Evolutionary conservation across 768 basidiomycete species (phyloP), one percentile per base, ranked within the genome.

Genomic region (Rhodotorula babjevae): DNA sequence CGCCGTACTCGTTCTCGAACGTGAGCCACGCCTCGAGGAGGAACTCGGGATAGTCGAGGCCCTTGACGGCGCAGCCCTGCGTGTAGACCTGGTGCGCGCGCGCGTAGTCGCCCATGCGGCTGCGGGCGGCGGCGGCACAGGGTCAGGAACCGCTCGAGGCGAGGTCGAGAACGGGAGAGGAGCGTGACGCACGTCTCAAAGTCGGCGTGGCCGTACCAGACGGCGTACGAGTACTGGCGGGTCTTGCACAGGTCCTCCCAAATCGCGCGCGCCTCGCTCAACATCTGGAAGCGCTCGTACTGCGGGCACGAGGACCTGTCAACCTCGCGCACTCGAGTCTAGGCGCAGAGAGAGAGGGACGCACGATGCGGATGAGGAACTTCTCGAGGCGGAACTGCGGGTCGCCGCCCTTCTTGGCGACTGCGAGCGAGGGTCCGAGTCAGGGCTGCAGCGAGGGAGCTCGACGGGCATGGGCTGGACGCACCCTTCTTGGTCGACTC

Each of bases 21-120:
- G 85, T 82, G 27, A 88, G 78, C 90, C 92, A 95, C 1, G 90
- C 89, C 67, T 93, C 91, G 88, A 91, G 95, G 15, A 98, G 83
- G 18, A 89, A 90, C 80, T 99, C 95, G 0, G 96, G 93, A 89
- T 93, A 98, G 81, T 99, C 95, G 52, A 98, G 77, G 62, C 88
- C 86, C 79, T 89, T 90, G 57, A 84, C 83, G 42, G 87, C 85
- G 90, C 83, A 70, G 88, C 87, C 55, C 83, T 81, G 80, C 0
- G 64, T 27, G 72, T 91, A 95, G 14, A 87, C 82, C 33, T 84
- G 82, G 53, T 92, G 87, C 6, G 89, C 90, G 59, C 85, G 82
- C 25, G 87, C 84, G 55, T 81, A 59, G 36, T 80, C 69, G 25
- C 78, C 78, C 19, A 78, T 73, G 11, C 81, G 80, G 23, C 82